These are phyloP conservation scores for Puccinia novopanici DNA, from an alignment of 1,284 basidiomycete genomes.

Conservation along the genomic window DNA sequence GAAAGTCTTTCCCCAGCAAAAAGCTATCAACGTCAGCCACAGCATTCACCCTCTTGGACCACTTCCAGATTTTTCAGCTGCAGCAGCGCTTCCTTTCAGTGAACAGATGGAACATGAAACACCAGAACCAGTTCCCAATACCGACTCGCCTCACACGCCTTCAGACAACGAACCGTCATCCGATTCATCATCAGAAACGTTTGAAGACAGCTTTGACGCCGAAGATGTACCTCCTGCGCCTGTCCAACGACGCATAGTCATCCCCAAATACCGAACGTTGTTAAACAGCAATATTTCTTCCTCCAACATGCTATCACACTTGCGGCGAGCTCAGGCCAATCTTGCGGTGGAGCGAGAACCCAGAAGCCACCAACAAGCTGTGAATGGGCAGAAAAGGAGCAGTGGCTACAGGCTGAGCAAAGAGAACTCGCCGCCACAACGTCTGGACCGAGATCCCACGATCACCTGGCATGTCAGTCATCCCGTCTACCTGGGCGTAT, in stretches of 20 bases:
- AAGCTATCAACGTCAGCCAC: neutral
- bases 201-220: too few relatives aligned
- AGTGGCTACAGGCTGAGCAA: neutral
- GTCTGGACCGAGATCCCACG: neutral
- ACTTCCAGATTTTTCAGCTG: too few relatives aligned
- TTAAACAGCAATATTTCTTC: too few relatives aligned
- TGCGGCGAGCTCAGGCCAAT: neutral
- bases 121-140: too few relatives aligned
- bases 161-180: too few relatives aligned
- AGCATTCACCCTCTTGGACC: too few relatives aligned
- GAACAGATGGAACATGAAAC: too few relatives aligned
- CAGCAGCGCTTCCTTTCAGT: neutral
- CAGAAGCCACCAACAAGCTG: neutral
- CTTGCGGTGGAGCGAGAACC: neutral
- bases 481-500: neutral
- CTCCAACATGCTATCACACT: neutral
- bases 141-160: too few relatives aligned
- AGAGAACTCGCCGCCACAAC: neutral
- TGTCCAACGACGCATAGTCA: too few relatives aligned
- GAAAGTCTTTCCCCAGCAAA: neutral
- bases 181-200: too few relatives aligned
- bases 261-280: neutral
- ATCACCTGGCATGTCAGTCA: neutral
- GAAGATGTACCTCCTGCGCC: too few relatives aligned
- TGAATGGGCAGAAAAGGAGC: neutral